These are phyloP conservation scores for Alternaria novae-zelandiae DNA, from an alignment of 2,329 filamentous ascomycete species.

Conservation along the genomic window DNA sequence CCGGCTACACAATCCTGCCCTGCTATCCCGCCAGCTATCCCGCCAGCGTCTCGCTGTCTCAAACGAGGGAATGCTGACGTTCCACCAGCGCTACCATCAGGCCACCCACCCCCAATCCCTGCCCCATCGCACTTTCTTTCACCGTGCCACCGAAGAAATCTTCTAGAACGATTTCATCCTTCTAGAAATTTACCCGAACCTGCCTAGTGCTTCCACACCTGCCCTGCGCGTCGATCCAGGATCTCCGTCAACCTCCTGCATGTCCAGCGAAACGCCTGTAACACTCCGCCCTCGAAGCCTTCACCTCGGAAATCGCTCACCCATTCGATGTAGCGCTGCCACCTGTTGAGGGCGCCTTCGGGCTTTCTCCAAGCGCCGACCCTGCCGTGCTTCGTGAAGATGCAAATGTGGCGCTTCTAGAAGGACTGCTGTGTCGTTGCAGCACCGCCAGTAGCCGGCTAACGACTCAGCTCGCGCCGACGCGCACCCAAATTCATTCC, in stretches of 20 bases:
- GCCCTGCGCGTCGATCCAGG: conserved; percentile 27
- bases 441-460: conserved; percentile 31
- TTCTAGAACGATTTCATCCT: conserved; percentile 33
- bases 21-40: background rate
- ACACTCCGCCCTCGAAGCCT: conserved; percentile 18
- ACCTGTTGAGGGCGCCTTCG: conserved; percentile 23
- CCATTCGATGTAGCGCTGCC: conserved; percentile 16
- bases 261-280: conserved; percentile 20
- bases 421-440: conserved; percentile 16
- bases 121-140: background rate
- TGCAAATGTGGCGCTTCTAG: conserved; percentile 26
- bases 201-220: conserved; percentile 23
- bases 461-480: conserved; percentile 28
- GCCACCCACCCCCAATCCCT: background rate
- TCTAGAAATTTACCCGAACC: conserved; percentile 43
- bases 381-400: conserved; percentile 16
- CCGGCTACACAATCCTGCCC: background rate
- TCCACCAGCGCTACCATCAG: conserved; percentile 23
- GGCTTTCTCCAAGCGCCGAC: conserved; percentile 10
- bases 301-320: conserved; percentile 7
- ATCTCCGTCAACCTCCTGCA: conserved; percentile 28
- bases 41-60: background rate
- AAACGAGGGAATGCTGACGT: conserved; percentile 23
- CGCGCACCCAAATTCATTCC: conserved; percentile 18
- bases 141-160: conserved; percentile 24